phyloP scores from a whole-genome alignment of 1,284 basidiomycete genomes.

The Chalciporus sp. region DNA sequence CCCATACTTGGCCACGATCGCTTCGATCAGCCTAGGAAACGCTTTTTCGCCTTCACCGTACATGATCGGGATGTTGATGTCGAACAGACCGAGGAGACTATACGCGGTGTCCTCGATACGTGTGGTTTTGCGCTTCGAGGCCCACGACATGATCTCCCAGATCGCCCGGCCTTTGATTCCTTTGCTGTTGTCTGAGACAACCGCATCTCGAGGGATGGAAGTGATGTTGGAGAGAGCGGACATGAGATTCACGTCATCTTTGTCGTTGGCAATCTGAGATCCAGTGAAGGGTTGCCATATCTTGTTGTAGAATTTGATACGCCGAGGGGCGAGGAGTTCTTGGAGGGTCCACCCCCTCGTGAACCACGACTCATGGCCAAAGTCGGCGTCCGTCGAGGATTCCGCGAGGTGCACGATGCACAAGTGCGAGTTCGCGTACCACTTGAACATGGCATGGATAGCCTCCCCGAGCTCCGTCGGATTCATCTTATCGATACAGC shows the following conservation, averaged over 20 bases:
- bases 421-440: constrained; percentile 29
- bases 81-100: constrained; percentile 25
- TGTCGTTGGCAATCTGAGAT: constrained; percentile 19
- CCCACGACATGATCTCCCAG: constrained; percentile 33
- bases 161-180: constrained; percentile 18
- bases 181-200: constrained; percentile 23
- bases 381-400: constrained; percentile 16
- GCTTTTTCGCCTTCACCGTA: constrained; percentile 30
- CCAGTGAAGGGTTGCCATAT: constrained; percentile 23
- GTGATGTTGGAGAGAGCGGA: constrained; percentile 19
- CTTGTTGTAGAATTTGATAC: constrained; percentile 30
- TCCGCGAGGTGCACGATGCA: constrained; percentile 29
- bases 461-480: constrained; percentile 28
- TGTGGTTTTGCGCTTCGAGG: constrained; percentile 25
- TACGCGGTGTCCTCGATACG: constrained; percentile 28
- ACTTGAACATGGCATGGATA: constrained; percentile 31
- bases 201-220: constrained; percentile 16
- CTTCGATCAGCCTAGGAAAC: constrained; percentile 23
- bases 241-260: constrained; percentile 14
- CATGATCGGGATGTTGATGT: constrained; percentile 13
- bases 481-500: constrained; percentile 27
- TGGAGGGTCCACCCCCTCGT: constrained; percentile 32
- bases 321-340: constrained; percentile 26
- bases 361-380: constrained; percentile 30
- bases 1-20: constrained; percentile 6